Evolutionary conservation across 2,329 filamentous ascomycete species (phyloP).

Genomic region (Neonectria coccinea): DNA sequence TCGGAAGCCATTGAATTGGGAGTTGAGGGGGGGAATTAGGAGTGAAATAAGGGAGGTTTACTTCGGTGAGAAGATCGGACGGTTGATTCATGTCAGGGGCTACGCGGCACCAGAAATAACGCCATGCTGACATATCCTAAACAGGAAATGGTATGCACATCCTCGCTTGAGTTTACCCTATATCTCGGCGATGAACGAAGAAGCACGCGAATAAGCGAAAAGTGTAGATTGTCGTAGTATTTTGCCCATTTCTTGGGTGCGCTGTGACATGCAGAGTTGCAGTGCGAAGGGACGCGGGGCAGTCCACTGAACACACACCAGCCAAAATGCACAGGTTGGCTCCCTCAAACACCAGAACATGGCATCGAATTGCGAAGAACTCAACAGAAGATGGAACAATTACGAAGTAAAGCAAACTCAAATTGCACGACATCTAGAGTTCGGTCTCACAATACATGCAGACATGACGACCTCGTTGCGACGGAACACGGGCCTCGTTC

Average conservation of each 20-base stretch:
- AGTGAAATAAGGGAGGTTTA: background rate
- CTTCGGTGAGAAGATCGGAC: background rate
- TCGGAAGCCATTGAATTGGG: conserved; percentile 11
- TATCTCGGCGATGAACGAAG: background rate
- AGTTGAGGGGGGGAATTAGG: background rate
- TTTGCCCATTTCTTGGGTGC: too few relatives aligned
- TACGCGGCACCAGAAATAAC: conserved; percentile 3
- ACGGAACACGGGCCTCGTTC: background rate
- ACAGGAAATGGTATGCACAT: background rate
- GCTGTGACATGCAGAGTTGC: too few relatives aligned
- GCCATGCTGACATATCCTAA: conserved; percentile 1
- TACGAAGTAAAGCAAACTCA: background rate
- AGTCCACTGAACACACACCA: background rate
- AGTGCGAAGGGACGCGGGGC: background rate
- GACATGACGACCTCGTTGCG: background rate
- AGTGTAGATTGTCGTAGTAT: too few relatives aligned
- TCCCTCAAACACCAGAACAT: background rate
- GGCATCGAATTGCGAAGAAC: background rate
- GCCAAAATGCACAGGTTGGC: background rate
- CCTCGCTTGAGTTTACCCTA: background rate
- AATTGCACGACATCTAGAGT: background rate
- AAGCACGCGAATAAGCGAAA: background rate
- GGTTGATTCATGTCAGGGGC: background rate
- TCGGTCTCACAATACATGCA: background rate
- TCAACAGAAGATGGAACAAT: background rate